Base-by-base conservation (phyloP, 2,329 filamentous ascomycete genomes). In the Verticillium nonalfalfae region DNA sequence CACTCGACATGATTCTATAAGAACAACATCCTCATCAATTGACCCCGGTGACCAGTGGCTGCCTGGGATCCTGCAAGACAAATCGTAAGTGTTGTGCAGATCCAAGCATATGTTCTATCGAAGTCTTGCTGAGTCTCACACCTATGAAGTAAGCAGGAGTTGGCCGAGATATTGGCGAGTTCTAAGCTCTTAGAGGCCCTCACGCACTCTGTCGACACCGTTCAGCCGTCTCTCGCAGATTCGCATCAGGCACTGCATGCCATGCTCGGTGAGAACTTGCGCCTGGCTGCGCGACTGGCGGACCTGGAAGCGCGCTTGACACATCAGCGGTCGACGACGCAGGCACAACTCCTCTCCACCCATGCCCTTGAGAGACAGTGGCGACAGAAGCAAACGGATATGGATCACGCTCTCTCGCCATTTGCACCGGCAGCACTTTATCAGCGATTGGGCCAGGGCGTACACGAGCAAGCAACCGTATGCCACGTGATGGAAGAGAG, bases 331-430 rank as follows among this genome's bases (percentile, higher is more conserved):
- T 82, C 86, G 34, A 81, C 84, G 1, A 90, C 91, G 0, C 92
- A 96, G 71, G 89, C 91, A 3, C 89, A 93, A 62, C 85, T 98
- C 0, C 82, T 98, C 1, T 84, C 91, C 11, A 86, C 95, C 26
- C 90, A 94, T 69, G 90, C 91, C 1, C 84, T 97, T 15, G 95
- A 98, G 76, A 86, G 93, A n/a, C 89, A 94, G 70, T 98, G 95
- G 91, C 86, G 89, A 60, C 85, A 90, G 67, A 96, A 95, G 74
- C 91, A 98, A 74, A 82, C 85, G 1, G 92, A 95, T 68, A 95
- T 97, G 84, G 95, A 98, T 73, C 82, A 86, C 59, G 92, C 91
- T 7, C 79, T 98, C 63, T 85, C 87, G 39, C 90, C 91, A 1
- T 98, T 96, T 77, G 90, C 91, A 33, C 93, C 94, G 0, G 90